Base-by-base conservation (phyloP, 805 yeast species). In the Cyberlindnera maritima region DNA sequence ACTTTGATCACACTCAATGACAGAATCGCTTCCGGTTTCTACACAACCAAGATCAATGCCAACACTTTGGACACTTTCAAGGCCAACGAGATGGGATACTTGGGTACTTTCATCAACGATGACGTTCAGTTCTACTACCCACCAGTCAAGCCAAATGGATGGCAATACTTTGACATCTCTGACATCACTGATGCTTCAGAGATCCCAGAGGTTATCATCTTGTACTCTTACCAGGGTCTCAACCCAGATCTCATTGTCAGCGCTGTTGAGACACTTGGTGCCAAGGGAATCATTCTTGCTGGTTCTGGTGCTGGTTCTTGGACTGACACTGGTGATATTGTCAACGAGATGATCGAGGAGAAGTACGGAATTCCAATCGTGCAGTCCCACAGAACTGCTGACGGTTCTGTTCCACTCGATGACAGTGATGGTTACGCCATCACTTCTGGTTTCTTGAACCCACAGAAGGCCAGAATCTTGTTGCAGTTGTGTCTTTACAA, bases 231-330 rank as follows among this genome's bases (percentile, higher is more conserved):
- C 59, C 88, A 82, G 59, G 79, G 81, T 2, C 66, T 82, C 43
- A 71, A 76, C 45, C 65, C 75, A 31, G 68, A 70, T 31, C 54
- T 81, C 15, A 64, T 80, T 11, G 68, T 66, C n/a, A 51, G 76
- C 28, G 71, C 77, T 0, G 69, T 76, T 14, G 70, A 69, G 29
- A 64, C 70, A 2, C 51, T 76, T 41, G 63, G 65, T 17, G 75
- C 75, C 28, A 68, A 71, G 36, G 88, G 87, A 14, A 61, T 83
- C 21, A 77, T 83, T 3, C 67, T 81, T 42, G 88, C 88, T 0
- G 80, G 86, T 5, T 73, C 81, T 77, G 88, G 88, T 23, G 86
- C 88, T 1, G 88, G 88, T 1, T 77, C 85, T 4, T 55, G 60
- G 59, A 56, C 60, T 8, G 28, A 29, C 31, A 61, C 81, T 62